Evolutionary conservation across 2,329 filamentous ascomycete genomes (phyloP).

Genomic region (Fusarium agapanthi): DNA sequence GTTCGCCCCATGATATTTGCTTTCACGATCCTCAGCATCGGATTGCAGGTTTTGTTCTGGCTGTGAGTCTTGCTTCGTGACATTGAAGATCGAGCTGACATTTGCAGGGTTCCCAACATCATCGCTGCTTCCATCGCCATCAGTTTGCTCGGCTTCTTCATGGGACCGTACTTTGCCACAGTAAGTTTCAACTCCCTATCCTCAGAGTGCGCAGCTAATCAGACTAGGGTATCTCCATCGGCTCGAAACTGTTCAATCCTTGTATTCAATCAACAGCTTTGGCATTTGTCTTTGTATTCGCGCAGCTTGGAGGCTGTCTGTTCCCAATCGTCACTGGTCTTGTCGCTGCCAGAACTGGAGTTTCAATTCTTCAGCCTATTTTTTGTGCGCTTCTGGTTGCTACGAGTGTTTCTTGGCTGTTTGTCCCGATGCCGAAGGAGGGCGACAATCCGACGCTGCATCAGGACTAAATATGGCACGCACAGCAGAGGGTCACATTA

Average conservation of each 20-base stretch:
- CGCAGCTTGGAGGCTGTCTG: conserved; percentile 62
- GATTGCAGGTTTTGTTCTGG: conserved; percentile 68
- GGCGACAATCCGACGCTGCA: conserved; percentile 45
- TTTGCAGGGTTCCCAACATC: conserved; percentile 51
- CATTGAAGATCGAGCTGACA: not conserved
- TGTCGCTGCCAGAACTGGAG: conserved; percentile 55
- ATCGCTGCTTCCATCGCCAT: conserved; percentile 62
- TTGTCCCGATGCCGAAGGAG: conserved; percentile 52
- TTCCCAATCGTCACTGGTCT: conserved; percentile 66
- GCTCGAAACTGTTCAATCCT: conserved; percentile 58
- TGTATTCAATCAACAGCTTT: conserved; percentile 49
- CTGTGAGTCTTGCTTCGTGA: conserved; percentile 47
- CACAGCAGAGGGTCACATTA: not conserved
- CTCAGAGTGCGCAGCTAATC: not conserved
- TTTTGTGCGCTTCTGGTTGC: conserved; percentile 57
- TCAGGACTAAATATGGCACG: conserved; percentile 19
- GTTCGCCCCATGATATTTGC: conserved; percentile 65
- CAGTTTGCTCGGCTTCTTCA: conserved; percentile 65
- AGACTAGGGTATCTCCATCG: conserved; percentile 60
- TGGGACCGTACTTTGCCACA: conserved; percentile 66
- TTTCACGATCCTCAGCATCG: conserved; percentile 62
- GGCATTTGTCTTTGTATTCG: conserved; percentile 64
- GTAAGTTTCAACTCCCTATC: conserved; percentile 45
- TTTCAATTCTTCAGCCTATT: conserved; percentile 61
- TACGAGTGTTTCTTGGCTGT: conserved; percentile 57